Base-by-base conservation (phyloP, 202 grass and related monocot species). In the Musa balbisiana region DNA sequence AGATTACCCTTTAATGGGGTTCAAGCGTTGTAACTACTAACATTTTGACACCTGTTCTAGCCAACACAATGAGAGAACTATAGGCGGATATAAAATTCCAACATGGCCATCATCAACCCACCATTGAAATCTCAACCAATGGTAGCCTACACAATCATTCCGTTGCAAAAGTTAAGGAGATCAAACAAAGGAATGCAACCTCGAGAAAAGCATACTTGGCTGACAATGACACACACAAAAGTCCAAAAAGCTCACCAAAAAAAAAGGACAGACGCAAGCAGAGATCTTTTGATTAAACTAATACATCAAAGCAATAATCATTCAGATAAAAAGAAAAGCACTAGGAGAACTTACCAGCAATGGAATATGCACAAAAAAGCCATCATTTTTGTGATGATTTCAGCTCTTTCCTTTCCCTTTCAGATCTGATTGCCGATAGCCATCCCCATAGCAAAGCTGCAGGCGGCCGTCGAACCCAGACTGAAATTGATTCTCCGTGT, bases 371-470 rank as follows among this genome's bases (percentile, higher is more conserved):
- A 9, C 20, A 62, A 12, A 9, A 69, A 51, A 19, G 15, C 4
- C 16, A 24, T 14, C 9, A 14, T 52, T 8, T 50, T 26, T 33
- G 19, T 11, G 8, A 14, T 65, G 27, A 53, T 53, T 73, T 80
- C 69, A 80, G 55, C 29, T 64, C 49, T 80, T 80, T 49, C 78
- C 69, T 65, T 80, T 80, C 54, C 78, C 78, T 51, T 80, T 80
- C 56, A 73, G 58, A 24, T 80, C 78, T 9, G 78, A 72, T 10
- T 80, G 69, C 55, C 69, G 69, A 71, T 64, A 80, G 14, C 69
- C 69, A 64, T 80, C 78, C 69, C 75, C 75, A 65, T 77, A 77
- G 75, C 70, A 80, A 69, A 73, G 78, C 51, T 80, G 78, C 55
- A 73, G 78, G 49, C 78, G 78, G 78, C 69, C 56, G 8, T 80